These are phyloP conservation scores for Cercospora zeina DNA, from an alignment of 2,329 filamentous ascomycete species.

Conservation along the genomic window DNA sequence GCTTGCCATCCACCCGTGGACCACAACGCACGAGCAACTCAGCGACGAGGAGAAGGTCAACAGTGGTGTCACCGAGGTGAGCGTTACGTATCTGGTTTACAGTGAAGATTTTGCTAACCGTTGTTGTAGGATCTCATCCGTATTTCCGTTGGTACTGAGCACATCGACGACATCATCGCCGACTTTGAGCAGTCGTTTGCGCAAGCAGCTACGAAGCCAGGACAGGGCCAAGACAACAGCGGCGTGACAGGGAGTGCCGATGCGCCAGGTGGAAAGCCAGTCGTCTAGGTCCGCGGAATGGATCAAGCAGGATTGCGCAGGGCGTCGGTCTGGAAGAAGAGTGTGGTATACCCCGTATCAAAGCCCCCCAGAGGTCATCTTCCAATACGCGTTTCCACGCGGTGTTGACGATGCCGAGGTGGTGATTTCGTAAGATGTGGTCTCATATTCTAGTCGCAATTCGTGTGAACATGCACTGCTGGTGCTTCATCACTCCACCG, in stretches of 20 bases:
- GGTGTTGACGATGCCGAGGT: background rate
- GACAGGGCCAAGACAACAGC: slow-evolving; percentile 32
- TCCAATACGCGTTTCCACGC: background rate
- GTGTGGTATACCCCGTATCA: slow-evolving; percentile 3
- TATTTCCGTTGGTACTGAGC: slow-evolving; percentile 92
- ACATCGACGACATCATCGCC: slow-evolving; percentile 94
- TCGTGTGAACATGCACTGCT: background rate
- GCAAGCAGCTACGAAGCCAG: slow-evolving; percentile 51
- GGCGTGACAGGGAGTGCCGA: slow-evolving; percentile 32
- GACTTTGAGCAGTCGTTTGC: slow-evolving; percentile 92
- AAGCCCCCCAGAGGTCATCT: background rate
- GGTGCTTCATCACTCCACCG: background rate
- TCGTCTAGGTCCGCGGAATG: slow-evolving; percentile 16
- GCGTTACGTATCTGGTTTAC: background rate
- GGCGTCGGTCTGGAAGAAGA: background rate
- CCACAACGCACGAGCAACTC: slow-evolving; percentile 91
- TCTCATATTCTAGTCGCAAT: background rate
- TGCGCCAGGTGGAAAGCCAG: slow-evolving; percentile 29
- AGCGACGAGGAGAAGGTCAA: slow-evolving; percentile 74
- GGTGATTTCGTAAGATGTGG: background rate
- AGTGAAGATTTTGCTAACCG: slow-evolving; percentile 22
- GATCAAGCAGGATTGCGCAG: slow-evolving; percentile 3
- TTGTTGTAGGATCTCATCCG: slow-evolving; percentile 76
- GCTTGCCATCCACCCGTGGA: slow-evolving; percentile 91
- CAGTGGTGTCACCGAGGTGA: slow-evolving; percentile 69